Base-by-base conservation (phyloP, 2,329 filamentous ascomycete species). In the Arachnomyces sp. region DNA sequence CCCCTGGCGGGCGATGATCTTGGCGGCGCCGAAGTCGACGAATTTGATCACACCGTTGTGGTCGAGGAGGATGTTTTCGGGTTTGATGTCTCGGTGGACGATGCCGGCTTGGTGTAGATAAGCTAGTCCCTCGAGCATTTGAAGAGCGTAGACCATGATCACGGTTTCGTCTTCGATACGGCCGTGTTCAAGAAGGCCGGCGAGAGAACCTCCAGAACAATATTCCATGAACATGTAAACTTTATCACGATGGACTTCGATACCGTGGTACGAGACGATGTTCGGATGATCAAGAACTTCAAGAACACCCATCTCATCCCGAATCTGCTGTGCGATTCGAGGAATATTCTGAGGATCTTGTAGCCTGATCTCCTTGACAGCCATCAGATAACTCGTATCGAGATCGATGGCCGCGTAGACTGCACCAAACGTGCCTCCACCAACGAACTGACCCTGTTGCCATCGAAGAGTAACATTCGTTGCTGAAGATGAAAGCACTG, bases 181-280 rank as follows among this genome's bases (percentile, higher is more conserved):
- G 9, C 92, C 92, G 57, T 98, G 90, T 61, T 98, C 92, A 31
- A 98, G 72, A 38, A 98, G 69, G 37, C 78, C 84, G 31, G 92
- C 89, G 36, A 98, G 73, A 12, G 90, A 96, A 14, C 92, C 92
- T 38, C 92, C 90, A 3, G 88, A 93, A 63, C 92, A 98, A 65
- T 94, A 96, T 63, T 98, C 92, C 92, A 98, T 98, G 61, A 98
- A 98, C 51, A 98, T 95, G 65, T 96, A 98, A n/a, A 98, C 92
- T 59, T 95, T 92, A 71, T 98, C 92, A 47, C 92, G 80, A 65
- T 98, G 92, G 2, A 95, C 92, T 63, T 98, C 92, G 55, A 98
- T 96, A 43, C 92, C 92, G 57, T 92, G 92, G 65, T 98, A 98
- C 7, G 88, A 90, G 15, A 98, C 93, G 45, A 98, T 86, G 59